Percentiles rank a stretch among this genome's conserved stretches.
Evolutionary conservation across 2,329 filamentous ascomycete genomes (phyloP).

Genomic region (Beauveria brongniartii): DNA sequence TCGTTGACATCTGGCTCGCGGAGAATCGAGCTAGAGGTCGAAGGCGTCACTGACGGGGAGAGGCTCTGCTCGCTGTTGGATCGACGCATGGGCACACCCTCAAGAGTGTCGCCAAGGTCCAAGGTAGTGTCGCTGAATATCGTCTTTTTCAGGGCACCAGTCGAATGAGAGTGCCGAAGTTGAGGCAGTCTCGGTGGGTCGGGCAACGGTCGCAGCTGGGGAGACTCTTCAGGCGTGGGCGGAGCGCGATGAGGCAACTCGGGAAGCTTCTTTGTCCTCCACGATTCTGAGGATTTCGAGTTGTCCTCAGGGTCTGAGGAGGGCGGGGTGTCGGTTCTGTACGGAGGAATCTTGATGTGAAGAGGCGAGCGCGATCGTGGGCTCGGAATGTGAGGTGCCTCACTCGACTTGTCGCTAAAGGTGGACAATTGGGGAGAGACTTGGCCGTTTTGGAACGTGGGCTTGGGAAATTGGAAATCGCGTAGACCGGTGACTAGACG

Average conservation of each 20-base stretch:
- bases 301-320: constrained; percentile 27
- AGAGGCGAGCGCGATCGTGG: constrained; percentile 20
- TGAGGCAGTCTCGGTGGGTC: constrained; percentile 14
- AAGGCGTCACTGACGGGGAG: constrained; percentile 20
- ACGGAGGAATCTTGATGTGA: constrained; percentile 14
- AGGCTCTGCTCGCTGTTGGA: constrained; percentile 24
- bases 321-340: constrained; percentile 26
- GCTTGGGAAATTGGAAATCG: constrained; percentile 31
- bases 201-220: constrained; percentile 24
- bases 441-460: constrained; percentile 22
- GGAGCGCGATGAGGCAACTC: constrained; percentile 18
- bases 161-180: constrained; percentile 21
- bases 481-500: constrained; percentile 22
- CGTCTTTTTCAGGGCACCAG: constrained; percentile 21
- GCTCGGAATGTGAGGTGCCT: constrained; percentile 19
- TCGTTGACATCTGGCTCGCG: constrained; percentile 45
- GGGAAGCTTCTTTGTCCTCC: constrained; percentile 21
- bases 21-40: constrained; percentile 30
- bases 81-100: constrained; percentile 19
- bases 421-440: constrained; percentile 18
- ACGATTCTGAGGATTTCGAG: constrained; percentile 9
- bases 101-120: constrained; percentile 20
- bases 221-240: constrained; percentile 27
- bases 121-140: constrained; percentile 20
- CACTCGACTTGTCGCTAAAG: constrained; percentile 17